phyloP scores from a whole-genome alignment of 129 eudicot species.

The Artemisia annua region DNA sequence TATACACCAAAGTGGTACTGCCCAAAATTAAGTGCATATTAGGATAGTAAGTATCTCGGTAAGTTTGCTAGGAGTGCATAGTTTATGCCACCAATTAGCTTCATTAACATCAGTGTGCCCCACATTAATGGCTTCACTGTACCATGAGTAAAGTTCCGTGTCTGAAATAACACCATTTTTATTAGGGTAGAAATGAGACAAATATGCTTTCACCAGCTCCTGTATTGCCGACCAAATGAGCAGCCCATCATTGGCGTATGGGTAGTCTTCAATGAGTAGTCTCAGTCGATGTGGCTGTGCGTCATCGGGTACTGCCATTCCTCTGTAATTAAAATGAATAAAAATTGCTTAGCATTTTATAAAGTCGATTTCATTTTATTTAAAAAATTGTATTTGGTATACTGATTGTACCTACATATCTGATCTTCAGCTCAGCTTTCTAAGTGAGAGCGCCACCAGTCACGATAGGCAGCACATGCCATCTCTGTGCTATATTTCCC shows the following conservation, averaged over 20 bases:
- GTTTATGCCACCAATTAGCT: no score
- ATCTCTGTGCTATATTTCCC: constrained; percentile 23
- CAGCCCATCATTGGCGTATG: constrained; percentile 79
- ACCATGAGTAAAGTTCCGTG: constrained; percentile 84
- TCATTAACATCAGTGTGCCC: no score
- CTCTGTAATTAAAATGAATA: constrained; percentile 38
- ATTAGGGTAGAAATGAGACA: constrained; percentile 63
- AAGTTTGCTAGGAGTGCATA: no score
- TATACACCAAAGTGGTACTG: no score
- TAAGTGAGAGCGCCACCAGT: constrained; percentile 73
- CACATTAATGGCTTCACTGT: no score
- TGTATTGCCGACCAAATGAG: constrained; percentile 69
- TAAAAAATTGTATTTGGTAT: background rate
- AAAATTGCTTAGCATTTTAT: background rate
- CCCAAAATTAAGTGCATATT: no score
- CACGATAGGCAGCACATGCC: constrained; percentile 72
- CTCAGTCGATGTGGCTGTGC: constrained; percentile 61
- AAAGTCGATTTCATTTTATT: no score
- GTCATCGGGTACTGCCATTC: constrained; percentile 72
- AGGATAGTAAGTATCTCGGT: no score
- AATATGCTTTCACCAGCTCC: constrained; percentile 48
- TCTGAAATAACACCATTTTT: constrained; percentile 47
- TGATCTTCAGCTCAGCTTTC: constrained; percentile 83
- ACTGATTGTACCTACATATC: constrained; percentile 51
- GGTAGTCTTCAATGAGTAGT: constrained; percentile 74